phyloP scores from a whole-genome alignment of 2,329 filamentous ascomycete species.

The Arachnopeziza araneosa region DNA sequence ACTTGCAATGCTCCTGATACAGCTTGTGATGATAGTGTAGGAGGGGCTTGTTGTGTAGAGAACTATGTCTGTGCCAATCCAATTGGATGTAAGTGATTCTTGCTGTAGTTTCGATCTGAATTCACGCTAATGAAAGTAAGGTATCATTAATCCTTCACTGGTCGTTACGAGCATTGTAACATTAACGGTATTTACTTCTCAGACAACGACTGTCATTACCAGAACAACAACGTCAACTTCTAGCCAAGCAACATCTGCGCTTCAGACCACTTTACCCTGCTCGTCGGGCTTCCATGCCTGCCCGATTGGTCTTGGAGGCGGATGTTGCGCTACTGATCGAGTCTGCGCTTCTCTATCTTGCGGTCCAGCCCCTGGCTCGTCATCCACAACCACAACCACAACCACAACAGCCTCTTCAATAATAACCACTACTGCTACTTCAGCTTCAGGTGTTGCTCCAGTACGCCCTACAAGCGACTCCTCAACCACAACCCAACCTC shows the following conservation, averaged over 20 bases:
- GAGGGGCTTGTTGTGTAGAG: constrained; percentile 71
- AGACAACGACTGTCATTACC: constrained; percentile 30
- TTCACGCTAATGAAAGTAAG: constrained; percentile 3
- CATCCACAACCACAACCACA: constrained; percentile 29
- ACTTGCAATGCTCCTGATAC: constrained; percentile 57
- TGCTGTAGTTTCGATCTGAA: constrained; percentile 1
- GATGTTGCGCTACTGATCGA: constrained; percentile 30
- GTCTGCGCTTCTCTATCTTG: constrained; percentile 28
- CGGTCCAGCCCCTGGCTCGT: constrained; percentile 15
- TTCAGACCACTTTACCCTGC: constrained; percentile 16
- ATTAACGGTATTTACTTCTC: constrained; percentile 4
- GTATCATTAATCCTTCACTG: constrained; percentile 17
- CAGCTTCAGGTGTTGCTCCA: constrained; percentile 38
- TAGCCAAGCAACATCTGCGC: constrained; percentile 1
- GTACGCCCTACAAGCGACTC: constrained; percentile 42
- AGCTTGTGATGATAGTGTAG: constrained; percentile 57
- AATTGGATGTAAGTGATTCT: constrained; percentile 53
- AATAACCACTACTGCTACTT: constrained; percentile 32
- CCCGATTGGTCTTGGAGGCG: constrained; percentile 25
- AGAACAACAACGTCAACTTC: constrained; percentile 11
- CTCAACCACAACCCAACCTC: constrained; percentile 33
- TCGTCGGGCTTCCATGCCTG: constrained; percentile 20
- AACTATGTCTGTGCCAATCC: constrained; percentile 61
- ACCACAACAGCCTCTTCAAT: constrained; percentile 25
- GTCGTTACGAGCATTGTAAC: constrained; percentile 16